Evolutionary conservation across 495 filamentous ascomycete genomes (phyloP), one percentile per base, ranked within the genome.

Genomic region (Alectoria sarmentosa): DNA sequence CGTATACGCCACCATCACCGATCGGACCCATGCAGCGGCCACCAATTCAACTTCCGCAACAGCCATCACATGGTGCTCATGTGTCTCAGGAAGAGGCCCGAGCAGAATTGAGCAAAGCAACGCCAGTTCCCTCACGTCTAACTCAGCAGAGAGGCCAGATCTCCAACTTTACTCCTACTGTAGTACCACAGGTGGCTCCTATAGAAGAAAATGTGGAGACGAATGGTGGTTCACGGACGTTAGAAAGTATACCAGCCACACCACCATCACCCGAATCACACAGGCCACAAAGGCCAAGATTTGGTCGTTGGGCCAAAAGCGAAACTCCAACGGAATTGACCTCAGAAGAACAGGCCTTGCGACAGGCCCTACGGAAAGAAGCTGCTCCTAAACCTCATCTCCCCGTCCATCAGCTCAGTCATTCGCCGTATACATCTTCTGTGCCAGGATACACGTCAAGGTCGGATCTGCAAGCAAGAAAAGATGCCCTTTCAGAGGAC

Each of bases 301-400:
- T 23, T 30, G 28, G 54, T 11, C 54, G 62, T 36, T 64, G 62
- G 62, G 62, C 54, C 36, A 64, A 26, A 42, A 37, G 2, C 6
- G 55, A 30, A 17, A n/a, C 2, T 8, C 28, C 4, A 2, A 58
- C 13, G 14, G 39, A 58, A 11, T 36, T 58, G 13, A 48, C 39
- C 19, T 14, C 28, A 28, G 62, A 64, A 44, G 62, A 64, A 39
- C 38, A 64, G 39, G 62, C 62, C 15, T 42, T 64, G 49, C 62
- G 62, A 34, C 52, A 58, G 8, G 10, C 28, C 14, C 17, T 58
- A 11, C 38, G 36, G 32, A 4, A 32, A 37, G n/a, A 23, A 56
- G 28, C 28, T 9, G 23, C 28, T n/a, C 62, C 54, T 10, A 11
- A 36, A 6, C 21, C 42, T 34, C 21, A 13, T 30, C 11, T 26